Conservation (phyloP, 768 basidiomycete genomes). For the Tephrocybe sp. region DNA sequence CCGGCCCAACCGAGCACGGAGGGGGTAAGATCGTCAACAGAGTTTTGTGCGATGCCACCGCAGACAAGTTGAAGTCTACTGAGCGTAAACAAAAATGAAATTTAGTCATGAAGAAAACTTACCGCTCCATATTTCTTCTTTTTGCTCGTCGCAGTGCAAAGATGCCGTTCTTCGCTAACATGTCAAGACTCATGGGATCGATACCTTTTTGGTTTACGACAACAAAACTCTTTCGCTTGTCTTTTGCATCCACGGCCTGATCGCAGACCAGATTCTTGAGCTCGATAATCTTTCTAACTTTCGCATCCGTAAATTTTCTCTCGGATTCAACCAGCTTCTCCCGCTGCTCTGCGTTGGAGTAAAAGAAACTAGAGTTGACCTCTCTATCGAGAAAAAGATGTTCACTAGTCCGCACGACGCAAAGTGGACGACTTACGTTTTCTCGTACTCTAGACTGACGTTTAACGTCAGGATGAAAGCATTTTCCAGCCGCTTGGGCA, state of each 20-base stretch:
- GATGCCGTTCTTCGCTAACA: slow-evolving; percentile 95
- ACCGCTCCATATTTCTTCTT: slow-evolving; percentile 99
- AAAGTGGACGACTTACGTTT: slow-evolving; percentile 71
- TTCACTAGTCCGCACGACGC: slow-evolving; percentile 5
- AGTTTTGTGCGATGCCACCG: slow-evolving; percentile 96
- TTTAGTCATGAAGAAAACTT: slow-evolving; percentile 19
- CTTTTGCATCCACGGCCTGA: slow-evolving; percentile 78
- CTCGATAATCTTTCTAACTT: slow-evolving; percentile 93
- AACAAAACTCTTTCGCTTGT: slow-evolving; percentile 86
- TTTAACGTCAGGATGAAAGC: slow-evolving; percentile 94
- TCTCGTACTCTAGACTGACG: slow-evolving; percentile 98
- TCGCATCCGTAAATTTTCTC: slow-evolving; percentile 88
- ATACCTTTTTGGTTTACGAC: slow-evolving; percentile 99
- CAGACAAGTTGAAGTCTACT: slow-evolving; percentile 86
- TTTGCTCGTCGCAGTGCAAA: slow-evolving; percentile 93
- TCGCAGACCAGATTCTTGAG: slow-evolving; percentile 97
- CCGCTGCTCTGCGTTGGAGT: slow-evolving; percentile 96
- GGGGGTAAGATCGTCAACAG: slow-evolving; percentile 92
- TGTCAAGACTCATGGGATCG: slow-evolving; percentile 93
- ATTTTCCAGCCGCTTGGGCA: slow-evolving; percentile 98
- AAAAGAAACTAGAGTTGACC: slow-evolving; percentile 99
- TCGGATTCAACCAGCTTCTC: slow-evolving; percentile 99
- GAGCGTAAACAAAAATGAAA: background rate
- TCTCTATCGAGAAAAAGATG: slow-evolving; percentile 55
- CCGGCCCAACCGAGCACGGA: slow-evolving; percentile 96